Evolutionary conservation across 306 rosid genomes (phyloP).

Genomic region (Sicyos baderoa): DNA sequence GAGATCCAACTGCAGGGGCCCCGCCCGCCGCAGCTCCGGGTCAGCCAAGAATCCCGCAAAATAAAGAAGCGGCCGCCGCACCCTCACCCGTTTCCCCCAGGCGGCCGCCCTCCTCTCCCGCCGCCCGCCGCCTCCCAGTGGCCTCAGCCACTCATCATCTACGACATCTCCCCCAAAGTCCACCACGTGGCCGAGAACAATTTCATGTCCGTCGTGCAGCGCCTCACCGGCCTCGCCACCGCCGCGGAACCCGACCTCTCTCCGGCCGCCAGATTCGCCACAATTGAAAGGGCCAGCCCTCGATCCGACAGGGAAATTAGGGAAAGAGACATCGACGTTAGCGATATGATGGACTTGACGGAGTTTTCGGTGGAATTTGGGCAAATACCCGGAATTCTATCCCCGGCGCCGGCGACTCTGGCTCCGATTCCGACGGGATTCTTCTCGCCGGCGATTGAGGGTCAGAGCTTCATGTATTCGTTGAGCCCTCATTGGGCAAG

Average conservation of each 20-base stretch:
- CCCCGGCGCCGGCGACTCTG: constrained; percentile 61
- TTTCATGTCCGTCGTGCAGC: constrained; percentile 85
- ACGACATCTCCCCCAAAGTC: constrained; percentile 79
- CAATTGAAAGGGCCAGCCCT: constrained; percentile 74
- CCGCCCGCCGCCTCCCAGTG: constrained; percentile 18
- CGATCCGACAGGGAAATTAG: constrained; percentile 35
- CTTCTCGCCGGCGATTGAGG: constrained; percentile 49
- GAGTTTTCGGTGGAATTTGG: constrained; percentile 49
- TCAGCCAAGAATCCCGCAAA: constrained; percentile 66
- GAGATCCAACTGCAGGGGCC: constrained; percentile 70
- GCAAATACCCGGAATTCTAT: constrained; percentile 59
- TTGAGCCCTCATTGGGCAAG: constrained; percentile 57
- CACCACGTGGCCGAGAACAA: constrained; percentile 47
- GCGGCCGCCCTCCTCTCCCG: constrained; percentile 8
- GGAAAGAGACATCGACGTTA: constrained; percentile 22
- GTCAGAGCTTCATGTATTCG: constrained; percentile 29
- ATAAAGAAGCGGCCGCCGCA: constrained; percentile 63
- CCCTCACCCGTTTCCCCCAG: constrained; percentile 32
- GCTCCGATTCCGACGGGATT: constrained; percentile 52
- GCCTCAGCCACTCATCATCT: constrained; percentile 60
- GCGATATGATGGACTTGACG: constrained; percentile 26
- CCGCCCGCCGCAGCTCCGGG: constrained; percentile 67
- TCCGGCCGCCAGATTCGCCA: constrained; percentile 85
- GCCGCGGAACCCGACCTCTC: constrained; percentile 54
- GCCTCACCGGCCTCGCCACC: constrained; percentile 66